These are phyloP conservation scores for Pythium rhizo-oryzae DNA, from an alignment of 352 stramenopile genomes.

Conservation along the genomic window DNA sequence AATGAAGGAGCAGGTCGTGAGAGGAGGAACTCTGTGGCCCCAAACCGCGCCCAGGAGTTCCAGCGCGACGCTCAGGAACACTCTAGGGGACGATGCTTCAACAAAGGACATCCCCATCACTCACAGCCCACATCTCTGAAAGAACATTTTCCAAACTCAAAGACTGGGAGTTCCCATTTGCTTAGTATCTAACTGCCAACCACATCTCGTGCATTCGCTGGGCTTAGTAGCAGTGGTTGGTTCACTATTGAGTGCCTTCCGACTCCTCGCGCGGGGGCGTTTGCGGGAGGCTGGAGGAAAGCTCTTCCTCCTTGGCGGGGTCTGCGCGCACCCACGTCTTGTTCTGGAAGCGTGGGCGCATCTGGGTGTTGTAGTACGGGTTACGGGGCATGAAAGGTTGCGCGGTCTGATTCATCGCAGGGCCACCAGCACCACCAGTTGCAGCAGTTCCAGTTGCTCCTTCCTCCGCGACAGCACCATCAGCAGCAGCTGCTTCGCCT, in stretches of 20 bases:
- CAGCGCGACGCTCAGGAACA: too few relatives aligned
- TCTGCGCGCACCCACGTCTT: constrained; percentile 87
- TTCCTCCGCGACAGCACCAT: constrained; percentile 21
- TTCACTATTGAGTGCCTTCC: constrained; percentile 9
- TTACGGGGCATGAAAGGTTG: constrained; percentile 57
- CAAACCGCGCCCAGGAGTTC: too few relatives aligned
- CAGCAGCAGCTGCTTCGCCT: constrained; percentile 31
- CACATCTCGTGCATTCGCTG: not conserved
- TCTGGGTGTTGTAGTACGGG: constrained; percentile 68
- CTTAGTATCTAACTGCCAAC: not conserved
- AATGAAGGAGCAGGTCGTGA: too few relatives aligned
- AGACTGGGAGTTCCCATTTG: not conserved
- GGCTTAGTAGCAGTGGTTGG: not conserved
- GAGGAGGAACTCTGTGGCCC: too few relatives aligned
- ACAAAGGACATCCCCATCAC: too few relatives aligned
- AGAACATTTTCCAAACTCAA: not conserved
- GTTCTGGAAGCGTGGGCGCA: constrained; percentile 87
- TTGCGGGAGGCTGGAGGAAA: constrained; percentile 74
- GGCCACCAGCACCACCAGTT: constrained; percentile 8
- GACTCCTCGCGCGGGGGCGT: constrained; percentile 63
- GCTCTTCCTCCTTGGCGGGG: constrained; percentile 65
- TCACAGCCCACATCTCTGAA: too few relatives aligned
- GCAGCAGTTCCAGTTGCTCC: not conserved
- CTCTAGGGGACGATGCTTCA: too few relatives aligned
- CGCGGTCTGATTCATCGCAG: constrained; percentile 34